These are phyloP conservation scores for Sclerotiophoma versabilis DNA, from an alignment of 2,329 filamentous ascomycete genomes.

Conservation along the genomic window DNA sequence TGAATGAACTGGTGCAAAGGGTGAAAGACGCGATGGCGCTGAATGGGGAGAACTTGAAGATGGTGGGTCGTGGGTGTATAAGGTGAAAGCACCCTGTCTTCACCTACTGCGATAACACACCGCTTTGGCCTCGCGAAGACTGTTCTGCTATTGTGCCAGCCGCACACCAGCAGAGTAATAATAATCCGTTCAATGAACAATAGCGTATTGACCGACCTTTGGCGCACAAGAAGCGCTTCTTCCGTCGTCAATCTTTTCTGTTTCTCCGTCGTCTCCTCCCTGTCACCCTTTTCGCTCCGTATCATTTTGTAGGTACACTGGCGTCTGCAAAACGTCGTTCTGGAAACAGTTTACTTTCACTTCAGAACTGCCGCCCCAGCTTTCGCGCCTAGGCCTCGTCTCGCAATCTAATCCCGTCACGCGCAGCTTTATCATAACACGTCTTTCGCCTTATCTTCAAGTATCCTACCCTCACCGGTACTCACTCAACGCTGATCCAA, in stretches of 20 bases:
- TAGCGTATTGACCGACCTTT: not conserved
- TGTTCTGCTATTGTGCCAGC: not conserved
- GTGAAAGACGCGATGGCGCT: constrained; percentile 26
- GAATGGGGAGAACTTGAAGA: constrained; percentile 26
- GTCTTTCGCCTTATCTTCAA: not conserved
- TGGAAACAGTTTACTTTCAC: not conserved
- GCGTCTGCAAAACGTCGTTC: not conserved
- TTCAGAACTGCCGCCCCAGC: not conserved
- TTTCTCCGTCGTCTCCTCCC: not conserved
- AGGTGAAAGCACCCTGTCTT: not conserved
- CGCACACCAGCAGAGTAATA: not conserved
- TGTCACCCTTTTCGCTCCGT: not conserved
- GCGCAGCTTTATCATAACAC: constrained; percentile 1
- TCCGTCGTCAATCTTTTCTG: not conserved
- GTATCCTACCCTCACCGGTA: not conserved
- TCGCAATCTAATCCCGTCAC: not conserved
- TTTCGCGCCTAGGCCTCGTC: not conserved
- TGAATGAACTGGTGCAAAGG: constrained; percentile 22
- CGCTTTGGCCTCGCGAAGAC: not conserved
- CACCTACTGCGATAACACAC: not conserved
- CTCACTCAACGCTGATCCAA: constrained; percentile 1
- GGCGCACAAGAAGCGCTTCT: not conserved
- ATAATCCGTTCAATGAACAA: not conserved
- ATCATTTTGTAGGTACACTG: too few species aligned
- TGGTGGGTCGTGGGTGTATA: constrained; percentile 1